Percentiles rank a stretch among this genome's conserved stretches.
phyloP scores from a whole-genome alignment of 768 basidiomycete species.

The Chalciporus sphaerocephalus region DNA sequence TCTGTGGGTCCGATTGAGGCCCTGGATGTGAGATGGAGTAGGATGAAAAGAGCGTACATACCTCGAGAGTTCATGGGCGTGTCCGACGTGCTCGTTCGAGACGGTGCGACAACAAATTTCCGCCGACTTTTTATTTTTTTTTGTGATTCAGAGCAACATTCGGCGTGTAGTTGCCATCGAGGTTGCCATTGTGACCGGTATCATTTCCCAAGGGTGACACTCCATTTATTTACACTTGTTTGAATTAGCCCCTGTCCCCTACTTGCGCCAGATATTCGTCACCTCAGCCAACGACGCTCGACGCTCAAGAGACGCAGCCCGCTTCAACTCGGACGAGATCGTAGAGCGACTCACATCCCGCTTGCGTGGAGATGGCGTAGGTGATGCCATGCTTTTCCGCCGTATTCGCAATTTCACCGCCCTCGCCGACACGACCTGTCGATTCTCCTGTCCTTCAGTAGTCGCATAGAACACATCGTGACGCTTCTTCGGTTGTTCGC shows the following conservation, averaged over 20 bases:
- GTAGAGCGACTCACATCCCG: slow-evolving; percentile 20
- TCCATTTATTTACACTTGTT: slow-evolving; percentile 17
- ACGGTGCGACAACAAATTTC: too few species aligned
- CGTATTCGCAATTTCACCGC: slow-evolving; percentile 14
- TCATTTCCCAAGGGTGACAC: neutral
- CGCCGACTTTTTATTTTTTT: neutral
- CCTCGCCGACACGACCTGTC: neutral
- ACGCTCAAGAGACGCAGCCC: slow-evolving; percentile 25
- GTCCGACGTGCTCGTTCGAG: neutral
- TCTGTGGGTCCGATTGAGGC: neutral
- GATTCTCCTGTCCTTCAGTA: slow-evolving; percentile 4
- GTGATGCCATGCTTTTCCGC: slow-evolving; percentile 16
- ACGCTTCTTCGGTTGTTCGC: slow-evolving; percentile 17
- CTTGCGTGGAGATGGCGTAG: slow-evolving; percentile 13
- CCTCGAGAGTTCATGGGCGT: slow-evolving; percentile 1
- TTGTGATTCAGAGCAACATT: neutral
- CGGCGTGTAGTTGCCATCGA: neutral
- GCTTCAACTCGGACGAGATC: slow-evolving; percentile 30
- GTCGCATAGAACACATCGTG: slow-evolving; percentile 30
- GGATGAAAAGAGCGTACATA: neutral
- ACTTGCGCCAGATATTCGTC: slow-evolving; percentile 19
- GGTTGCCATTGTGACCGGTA: slow-evolving; percentile 15
- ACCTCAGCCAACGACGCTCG: slow-evolving; percentile 18
- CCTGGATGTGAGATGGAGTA: neutral
- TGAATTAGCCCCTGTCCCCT: slow-evolving; percentile 1